These are phyloP conservation scores for Starmerella vaccinii DNA, from an alignment of 805 yeast genomes.

Conservation along the genomic window DNA sequence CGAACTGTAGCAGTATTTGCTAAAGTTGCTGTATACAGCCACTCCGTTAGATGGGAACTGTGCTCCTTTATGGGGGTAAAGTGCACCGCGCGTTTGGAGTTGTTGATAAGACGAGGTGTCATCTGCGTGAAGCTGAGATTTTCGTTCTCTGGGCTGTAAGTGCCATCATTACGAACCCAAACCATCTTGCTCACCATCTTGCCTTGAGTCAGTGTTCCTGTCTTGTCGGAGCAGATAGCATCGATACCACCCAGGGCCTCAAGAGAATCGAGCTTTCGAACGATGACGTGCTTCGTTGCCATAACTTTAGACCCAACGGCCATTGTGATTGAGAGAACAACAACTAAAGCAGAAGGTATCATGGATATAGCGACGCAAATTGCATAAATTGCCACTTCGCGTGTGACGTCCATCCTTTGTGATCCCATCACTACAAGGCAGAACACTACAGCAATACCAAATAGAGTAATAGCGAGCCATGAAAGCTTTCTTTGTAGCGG, in stretches of 20 bases:
- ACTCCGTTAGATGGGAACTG: constrained; percentile 29
- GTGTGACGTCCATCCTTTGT: constrained; percentile 61
- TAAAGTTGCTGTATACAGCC: constrained; percentile 58
- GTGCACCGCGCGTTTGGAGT: not conserved
- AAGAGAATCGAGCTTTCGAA: constrained; percentile 63
- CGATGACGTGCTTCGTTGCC: constrained; percentile 60
- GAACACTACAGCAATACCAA: constrained; percentile 68
- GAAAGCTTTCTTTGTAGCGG: constrained; percentile 70
- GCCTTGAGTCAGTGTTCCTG: constrained; percentile 75
- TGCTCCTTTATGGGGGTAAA: not conserved
- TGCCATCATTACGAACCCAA: constrained; percentile 59
- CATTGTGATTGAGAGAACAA: constrained; percentile 76
- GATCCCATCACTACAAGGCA: constrained; percentile 84
- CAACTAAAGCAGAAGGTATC: constrained; percentile 74
- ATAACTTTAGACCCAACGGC: constrained; percentile 69
- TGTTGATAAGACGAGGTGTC: constrained; percentile 28
- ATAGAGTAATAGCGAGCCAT: constrained; percentile 62
- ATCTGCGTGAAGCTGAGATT: constrained; percentile 29
- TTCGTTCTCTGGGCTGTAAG: constrained; percentile 48
- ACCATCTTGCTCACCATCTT: constrained; percentile 63
- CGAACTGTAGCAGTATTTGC: constrained; percentile 70
- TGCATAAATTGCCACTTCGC: constrained; percentile 78
- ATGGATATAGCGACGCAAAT: constrained; percentile 74
- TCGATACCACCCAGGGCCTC: constrained; percentile 73
- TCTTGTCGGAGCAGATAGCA: constrained; percentile 72